phyloP scores from a whole-genome alignment of 2,329 filamentous ascomycete genomes.

The Aspergillus sp. region DNA sequence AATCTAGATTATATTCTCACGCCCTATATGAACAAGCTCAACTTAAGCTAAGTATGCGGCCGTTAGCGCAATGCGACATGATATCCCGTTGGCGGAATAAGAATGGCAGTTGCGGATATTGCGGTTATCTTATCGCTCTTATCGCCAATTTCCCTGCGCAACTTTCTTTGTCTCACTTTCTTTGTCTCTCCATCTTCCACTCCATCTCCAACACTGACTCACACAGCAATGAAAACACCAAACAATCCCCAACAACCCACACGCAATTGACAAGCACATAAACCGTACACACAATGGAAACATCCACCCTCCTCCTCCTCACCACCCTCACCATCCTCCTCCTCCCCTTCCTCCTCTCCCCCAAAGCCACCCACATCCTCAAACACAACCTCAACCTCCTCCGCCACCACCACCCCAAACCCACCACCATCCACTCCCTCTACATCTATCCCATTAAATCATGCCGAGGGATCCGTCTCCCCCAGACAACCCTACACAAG shows the following conservation, averaged over 20 bases:
- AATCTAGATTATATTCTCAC: too few species aligned
- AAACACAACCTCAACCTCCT: slow-evolving; percentile 19
- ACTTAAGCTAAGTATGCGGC: too few species aligned
- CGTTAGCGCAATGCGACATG: too few species aligned
- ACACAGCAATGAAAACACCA: background rate
- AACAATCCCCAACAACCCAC: too few species aligned
- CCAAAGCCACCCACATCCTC: slow-evolving; percentile 14
- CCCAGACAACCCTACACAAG: slow-evolving; percentile 53
- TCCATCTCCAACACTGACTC: background rate
- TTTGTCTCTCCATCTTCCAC: too few species aligned
- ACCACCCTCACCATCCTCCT: background rate
- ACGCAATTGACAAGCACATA: too few species aligned
- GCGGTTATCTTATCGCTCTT: background rate
- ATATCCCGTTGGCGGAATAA: too few species aligned
- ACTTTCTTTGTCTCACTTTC: background rate
- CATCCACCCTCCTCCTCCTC: background rate
- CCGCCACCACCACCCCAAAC: slow-evolving; percentile 17
- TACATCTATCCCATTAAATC: slow-evolving; percentile 68
- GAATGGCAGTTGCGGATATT: too few species aligned
- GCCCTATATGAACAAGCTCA: too few species aligned
- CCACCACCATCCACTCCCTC: slow-evolving; percentile 41
- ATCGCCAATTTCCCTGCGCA: background rate
- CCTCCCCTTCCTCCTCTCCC: background rate
- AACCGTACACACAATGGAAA: background rate
- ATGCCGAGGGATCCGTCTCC: slow-evolving; percentile 62